Conservation (phyloP, 495 filamentous ascomycete species). For the Pseudomonodictys pantanalensis region DNA sequence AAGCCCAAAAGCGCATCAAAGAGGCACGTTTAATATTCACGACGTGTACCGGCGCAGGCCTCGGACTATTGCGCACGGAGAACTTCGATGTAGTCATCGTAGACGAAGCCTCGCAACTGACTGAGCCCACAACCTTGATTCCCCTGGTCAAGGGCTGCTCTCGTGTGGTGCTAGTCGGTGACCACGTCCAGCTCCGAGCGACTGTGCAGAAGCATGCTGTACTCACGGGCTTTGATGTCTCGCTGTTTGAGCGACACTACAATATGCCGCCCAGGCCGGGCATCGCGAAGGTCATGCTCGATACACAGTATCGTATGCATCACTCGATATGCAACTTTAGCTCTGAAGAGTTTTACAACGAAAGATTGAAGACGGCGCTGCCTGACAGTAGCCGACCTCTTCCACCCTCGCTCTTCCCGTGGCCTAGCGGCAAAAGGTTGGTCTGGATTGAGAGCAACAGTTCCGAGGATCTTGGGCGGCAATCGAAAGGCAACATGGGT, state of each 20-base stretch:
- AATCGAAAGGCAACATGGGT: conserved; percentile 49
- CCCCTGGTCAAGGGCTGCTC: conserved; percentile 51
- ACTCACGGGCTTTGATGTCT: conserved; percentile 46
- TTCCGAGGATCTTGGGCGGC: conserved; percentile 44
- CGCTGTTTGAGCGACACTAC: conserved; percentile 53
- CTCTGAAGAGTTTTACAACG: conserved; percentile 51
- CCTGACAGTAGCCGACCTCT: conserved; percentile 30
- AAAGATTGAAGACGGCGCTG: conserved; percentile 45
- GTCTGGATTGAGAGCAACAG: conserved; percentile 46
- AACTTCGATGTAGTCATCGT: conserved; percentile 49
- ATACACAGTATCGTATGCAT: conserved; percentile 58
- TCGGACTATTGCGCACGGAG: conserved; percentile 49
- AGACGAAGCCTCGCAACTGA: conserved; percentile 55
- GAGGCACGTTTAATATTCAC: conserved; percentile 47
- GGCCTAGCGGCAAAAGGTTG: conserved; percentile 39
- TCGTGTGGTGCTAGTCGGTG: conserved; percentile 51
- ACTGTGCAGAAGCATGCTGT: conserved; percentile 46
- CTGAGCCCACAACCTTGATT: conserved; percentile 49
- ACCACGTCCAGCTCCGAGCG: conserved; percentile 54
- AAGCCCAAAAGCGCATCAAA: conserved; percentile 47
- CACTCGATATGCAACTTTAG: conserved; percentile 45
- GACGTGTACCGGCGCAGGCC: conserved; percentile 50
- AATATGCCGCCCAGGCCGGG: conserved; percentile 17
- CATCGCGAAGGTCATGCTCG: conserved; percentile 48
- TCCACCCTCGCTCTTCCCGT: conserved; percentile 37